Evolutionary conservation across 2,329 filamentous ascomycete species (phyloP).

Genomic region (Alternaria dauci): DNA sequence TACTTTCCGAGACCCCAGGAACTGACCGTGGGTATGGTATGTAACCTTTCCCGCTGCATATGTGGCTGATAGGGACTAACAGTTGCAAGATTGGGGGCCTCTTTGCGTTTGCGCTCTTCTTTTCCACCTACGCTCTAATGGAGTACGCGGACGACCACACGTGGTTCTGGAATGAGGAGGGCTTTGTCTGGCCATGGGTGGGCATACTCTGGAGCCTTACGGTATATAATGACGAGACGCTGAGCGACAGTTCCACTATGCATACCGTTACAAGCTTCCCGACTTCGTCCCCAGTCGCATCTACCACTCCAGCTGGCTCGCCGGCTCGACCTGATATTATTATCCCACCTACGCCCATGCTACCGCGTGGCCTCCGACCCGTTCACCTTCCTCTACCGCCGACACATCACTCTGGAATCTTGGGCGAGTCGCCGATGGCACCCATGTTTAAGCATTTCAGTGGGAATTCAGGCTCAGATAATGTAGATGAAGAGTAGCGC

Average conservation of each 20-base stretch:
- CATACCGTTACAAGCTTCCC: not conserved
- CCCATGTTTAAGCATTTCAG: not conserved
- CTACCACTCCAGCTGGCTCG: not conserved
- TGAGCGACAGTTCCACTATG: not conserved
- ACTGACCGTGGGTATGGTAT: not conserved
- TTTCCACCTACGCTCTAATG: constrained; percentile 4
- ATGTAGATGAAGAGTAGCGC: not conserved
- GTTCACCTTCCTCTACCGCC: not conserved
- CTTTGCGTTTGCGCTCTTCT: not conserved
- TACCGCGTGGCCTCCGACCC: constrained; percentile 4
- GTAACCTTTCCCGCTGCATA: not conserved
- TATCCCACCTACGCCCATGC: constrained; percentile 9
- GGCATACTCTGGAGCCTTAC: constrained; percentile 9
- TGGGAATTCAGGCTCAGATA: too few species aligned
- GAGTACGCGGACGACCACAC: constrained; percentile 8
- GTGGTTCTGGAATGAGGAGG: constrained; percentile 17
- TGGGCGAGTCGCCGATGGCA: constrained; percentile 14
- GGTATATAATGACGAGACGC: constrained; percentile 1
- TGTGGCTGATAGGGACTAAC: not conserved
- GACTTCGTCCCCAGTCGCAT: not conserved
- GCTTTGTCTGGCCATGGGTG: constrained; percentile 18
- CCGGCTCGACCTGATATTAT: not conserved
- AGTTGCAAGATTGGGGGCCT: not conserved
- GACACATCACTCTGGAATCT: constrained; percentile 7
- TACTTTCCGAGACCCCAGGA: constrained; percentile 8